Evolutionary conservation across 768 basidiomycete species (phyloP).

Genomic region (Leccinum longicurvipes): DNA sequence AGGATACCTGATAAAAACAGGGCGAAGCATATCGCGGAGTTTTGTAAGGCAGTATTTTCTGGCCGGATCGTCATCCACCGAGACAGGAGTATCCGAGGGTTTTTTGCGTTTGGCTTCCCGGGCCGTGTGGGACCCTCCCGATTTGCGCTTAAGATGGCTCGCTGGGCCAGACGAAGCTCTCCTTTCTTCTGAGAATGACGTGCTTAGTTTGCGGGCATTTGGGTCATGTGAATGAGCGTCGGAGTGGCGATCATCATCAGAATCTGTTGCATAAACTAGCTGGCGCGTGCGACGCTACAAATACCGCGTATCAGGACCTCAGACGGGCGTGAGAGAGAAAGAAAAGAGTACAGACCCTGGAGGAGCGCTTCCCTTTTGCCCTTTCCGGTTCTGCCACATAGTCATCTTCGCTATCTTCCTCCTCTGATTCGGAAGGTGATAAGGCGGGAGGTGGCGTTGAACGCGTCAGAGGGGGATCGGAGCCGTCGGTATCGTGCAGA

Average conservation of each 20-base stretch:
- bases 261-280: constrained; percentile 40
- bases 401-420: constrained; percentile 65
- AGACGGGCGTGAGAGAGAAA: constrained; percentile 6
- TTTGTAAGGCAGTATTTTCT: constrained; percentile 80
- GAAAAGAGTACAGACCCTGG: constrained; percentile 42
- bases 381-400: constrained; percentile 51
- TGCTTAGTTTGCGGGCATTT: constrained; percentile 15
- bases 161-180: constrained; percentile 19
- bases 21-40: constrained; percentile 65
- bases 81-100: constrained; percentile 36
- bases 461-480: constrained; percentile 11
- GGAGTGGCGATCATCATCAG: constrained; percentile 32
- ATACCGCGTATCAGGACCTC: constrained; percentile 15
- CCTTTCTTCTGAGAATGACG: constrained; percentile 19
- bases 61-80: constrained; percentile 62
- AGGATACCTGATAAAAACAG: constrained; percentile 72
- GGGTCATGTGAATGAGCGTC: constrained; percentile 26
- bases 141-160: constrained; percentile 53
- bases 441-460: constrained; percentile 32
- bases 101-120: constrained; percentile 48
- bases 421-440: constrained; percentile 45
- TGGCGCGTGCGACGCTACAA: constrained; percentile 45
- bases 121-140: constrained; percentile 34
- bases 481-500: constrained; percentile 19
- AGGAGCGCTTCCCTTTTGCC: constrained; percentile 30